Percentiles rank a stretch among this genome's conserved stretches.
Conservation (phyloP, 2,329 filamentous ascomycete genomes). For the Aspergillus sclerotialis region DNA sequence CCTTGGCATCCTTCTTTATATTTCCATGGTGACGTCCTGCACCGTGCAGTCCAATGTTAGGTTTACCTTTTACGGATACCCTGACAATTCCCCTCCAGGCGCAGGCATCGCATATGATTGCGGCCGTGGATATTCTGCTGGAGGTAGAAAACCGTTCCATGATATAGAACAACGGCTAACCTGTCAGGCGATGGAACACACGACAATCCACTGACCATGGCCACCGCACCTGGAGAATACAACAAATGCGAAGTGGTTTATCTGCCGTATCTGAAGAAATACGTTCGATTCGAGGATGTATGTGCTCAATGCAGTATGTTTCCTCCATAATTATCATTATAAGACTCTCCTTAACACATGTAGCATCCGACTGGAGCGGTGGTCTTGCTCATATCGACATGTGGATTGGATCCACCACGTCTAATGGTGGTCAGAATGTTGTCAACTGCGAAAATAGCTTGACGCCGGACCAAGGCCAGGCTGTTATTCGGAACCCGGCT, state of each 20-base stretch:
- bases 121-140: slow-evolving; percentile 5
- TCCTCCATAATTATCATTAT: not conserved
- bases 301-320: slow-evolving; percentile 8
- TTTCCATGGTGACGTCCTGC: too few species aligned
- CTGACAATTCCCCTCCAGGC: slow-evolving; percentile 6
- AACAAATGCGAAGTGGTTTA: slow-evolving; percentile 9
- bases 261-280: slow-evolving; percentile 8
- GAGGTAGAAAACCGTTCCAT: slow-evolving; percentile 1
- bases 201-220: slow-evolving; percentile 8
- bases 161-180: not conserved
- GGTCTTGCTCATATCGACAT: slow-evolving; percentile 8
- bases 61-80: slow-evolving; percentile 7
- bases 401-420: slow-evolving; percentile 4
- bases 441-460: slow-evolving; percentile 5
- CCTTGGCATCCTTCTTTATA: too few species aligned
- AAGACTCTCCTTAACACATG: not conserved
- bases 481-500: slow-evolving; percentile 3
- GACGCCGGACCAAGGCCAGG: slow-evolving; percentile 2
- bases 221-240: slow-evolving; percentile 7
- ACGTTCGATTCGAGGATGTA: slow-evolving; percentile 7
- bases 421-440: slow-evolving; percentile 1
- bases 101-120: slow-evolving; percentile 5
- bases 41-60: not conserved
- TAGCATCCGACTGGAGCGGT: slow-evolving; percentile 4
- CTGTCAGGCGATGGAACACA: slow-evolving; percentile 4